Percentiles rank a stretch among this genome's conserved stretches.
Conservation (phyloP, 306 rosid species). For the Trifolium subterraneum region DNA sequence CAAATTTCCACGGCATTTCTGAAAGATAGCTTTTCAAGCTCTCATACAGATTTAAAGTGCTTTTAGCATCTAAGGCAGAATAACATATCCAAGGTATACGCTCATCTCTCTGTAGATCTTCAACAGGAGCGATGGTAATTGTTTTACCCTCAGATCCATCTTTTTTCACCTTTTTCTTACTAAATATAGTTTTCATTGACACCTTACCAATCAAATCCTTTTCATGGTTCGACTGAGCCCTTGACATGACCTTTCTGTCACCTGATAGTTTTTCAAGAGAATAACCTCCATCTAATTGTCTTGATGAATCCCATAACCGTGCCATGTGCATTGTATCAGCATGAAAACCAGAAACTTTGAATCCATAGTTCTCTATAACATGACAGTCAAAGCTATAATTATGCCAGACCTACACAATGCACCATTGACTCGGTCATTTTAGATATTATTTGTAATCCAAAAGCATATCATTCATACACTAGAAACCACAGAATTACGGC, state of each 20-base stretch:
- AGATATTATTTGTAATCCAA: constrained; percentile 33
- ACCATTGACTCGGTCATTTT: constrained; percentile 43
- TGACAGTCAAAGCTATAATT: constrained; percentile 96
- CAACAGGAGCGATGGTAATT: constrained; percentile 40
- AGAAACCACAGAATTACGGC: constrained; percentile 21
- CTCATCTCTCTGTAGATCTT: constrained; percentile 49
- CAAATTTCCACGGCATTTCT: constrained; percentile 51
- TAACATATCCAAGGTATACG: constrained; percentile 58
- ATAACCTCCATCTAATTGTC: constrained; percentile 80
- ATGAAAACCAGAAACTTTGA: constrained; percentile 88
- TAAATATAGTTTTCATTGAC: constrained; percentile 58
- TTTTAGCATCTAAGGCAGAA: constrained; percentile 58
- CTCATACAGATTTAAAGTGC: constrained; percentile 55
- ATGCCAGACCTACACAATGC: constrained; percentile 86
- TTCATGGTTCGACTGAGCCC: constrained; percentile 47
- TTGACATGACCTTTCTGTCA: constrained; percentile 74
- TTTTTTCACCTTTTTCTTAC: constrained; percentile 55
- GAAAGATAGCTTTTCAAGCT: constrained; percentile 51
- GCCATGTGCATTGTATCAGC: constrained; percentile 99
- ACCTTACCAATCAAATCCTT: constrained; percentile 54
- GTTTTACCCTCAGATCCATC: constrained; percentile 56
- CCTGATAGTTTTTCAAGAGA: constrained; percentile 92
- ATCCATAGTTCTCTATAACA: constrained; percentile 88
- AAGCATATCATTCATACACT: constrained; percentile 26
- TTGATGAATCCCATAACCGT: constrained; percentile 95